Evolutionary conservation across 148 eudicot genomes (phyloP).

Genomic region (Dianthus caryophyllus): DNA sequence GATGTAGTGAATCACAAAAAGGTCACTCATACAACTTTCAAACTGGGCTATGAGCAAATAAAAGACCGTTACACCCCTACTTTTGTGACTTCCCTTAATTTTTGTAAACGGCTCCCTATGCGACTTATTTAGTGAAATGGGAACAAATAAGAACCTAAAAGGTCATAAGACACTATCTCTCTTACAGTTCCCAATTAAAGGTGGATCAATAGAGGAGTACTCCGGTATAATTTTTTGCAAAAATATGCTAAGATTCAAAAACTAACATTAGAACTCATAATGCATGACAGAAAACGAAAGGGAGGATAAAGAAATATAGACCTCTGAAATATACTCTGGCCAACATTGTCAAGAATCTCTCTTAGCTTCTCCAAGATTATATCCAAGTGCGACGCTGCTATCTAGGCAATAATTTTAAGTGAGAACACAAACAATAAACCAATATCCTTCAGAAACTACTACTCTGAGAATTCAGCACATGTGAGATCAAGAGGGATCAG

Average conservation of each 20-base stretch:
- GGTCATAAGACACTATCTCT: neutral
- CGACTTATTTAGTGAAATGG: too few relatives aligned
- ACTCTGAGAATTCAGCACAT: neutral
- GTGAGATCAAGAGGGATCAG: constrained; percentile 2
- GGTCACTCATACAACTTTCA: too few relatives aligned
- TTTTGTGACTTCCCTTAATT: too few relatives aligned
- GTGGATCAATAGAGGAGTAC: neutral
- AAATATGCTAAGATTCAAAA: neutral
- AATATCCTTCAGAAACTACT: neutral
- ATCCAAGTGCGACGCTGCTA: constrained; percentile 89
- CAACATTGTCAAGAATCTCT: constrained; percentile 79
- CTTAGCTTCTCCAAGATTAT: constrained; percentile 89
- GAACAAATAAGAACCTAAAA: neutral
- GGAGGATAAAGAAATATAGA: constrained; percentile 17
- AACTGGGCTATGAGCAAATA: too few relatives aligned
- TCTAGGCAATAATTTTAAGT: constrained; percentile 34
- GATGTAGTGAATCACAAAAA: too few relatives aligned
- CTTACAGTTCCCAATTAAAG: neutral
- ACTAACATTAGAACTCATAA: neutral
- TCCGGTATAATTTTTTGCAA: neutral
- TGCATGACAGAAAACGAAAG: neutral
- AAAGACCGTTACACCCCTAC: too few relatives aligned
- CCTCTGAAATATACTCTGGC: constrained; percentile 82
- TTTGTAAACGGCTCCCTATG: too few relatives aligned
- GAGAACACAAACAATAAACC: neutral